Evolutionary conservation across 148 eudicot genomes (phyloP).

Genomic region (Selenicereus undatus): DNA sequence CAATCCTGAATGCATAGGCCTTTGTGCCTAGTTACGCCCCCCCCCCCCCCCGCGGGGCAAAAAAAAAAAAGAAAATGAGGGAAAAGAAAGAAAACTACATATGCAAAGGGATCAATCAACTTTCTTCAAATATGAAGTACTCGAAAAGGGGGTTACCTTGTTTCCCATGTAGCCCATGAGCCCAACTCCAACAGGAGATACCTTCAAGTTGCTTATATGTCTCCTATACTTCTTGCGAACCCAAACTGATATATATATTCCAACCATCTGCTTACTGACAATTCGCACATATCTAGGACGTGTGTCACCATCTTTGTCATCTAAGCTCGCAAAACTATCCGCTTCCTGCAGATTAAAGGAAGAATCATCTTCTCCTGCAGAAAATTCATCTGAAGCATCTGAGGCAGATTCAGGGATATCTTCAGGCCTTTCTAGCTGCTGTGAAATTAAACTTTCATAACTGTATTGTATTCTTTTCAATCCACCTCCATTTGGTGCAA

Average conservation of each 20-base stretch:
- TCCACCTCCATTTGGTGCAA: slow-evolving; percentile 22
- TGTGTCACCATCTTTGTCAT: slow-evolving; percentile 17
- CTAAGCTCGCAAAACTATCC: slow-evolving; percentile 1
- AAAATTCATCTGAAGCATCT: slow-evolving; percentile 42
- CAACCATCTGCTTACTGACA: slow-evolving; percentile 98
- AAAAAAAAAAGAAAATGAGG: not conserved
- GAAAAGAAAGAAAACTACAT: not conserved
- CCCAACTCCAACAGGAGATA: slow-evolving; percentile 89
- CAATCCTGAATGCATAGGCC: not conserved
- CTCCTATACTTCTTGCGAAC: slow-evolving; percentile 71
- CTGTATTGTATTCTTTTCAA: slow-evolving; percentile 53
- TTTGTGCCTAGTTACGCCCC: not conserved
- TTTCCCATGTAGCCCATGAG: slow-evolving; percentile 99
- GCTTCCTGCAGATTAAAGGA: slow-evolving; percentile 34
- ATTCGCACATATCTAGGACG: slow-evolving; percentile 61
- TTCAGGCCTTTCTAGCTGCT: slow-evolving; percentile 39
- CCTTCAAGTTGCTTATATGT: slow-evolving; percentile 67
- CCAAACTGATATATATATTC: slow-evolving; percentile 88
- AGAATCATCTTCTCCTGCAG: slow-evolving; percentile 52
- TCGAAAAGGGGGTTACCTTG: slow-evolving; percentile 44
- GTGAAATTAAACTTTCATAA: slow-evolving; percentile 47
- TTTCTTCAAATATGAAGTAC: not conserved
- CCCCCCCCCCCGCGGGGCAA: not conserved
- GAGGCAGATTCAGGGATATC: slow-evolving; percentile 36
- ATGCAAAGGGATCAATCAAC: not conserved